These are phyloP conservation scores for Gremmenia infestans DNA, from an alignment of 2,329 filamentous ascomycete genomes.

Conservation along the genomic window DNA sequence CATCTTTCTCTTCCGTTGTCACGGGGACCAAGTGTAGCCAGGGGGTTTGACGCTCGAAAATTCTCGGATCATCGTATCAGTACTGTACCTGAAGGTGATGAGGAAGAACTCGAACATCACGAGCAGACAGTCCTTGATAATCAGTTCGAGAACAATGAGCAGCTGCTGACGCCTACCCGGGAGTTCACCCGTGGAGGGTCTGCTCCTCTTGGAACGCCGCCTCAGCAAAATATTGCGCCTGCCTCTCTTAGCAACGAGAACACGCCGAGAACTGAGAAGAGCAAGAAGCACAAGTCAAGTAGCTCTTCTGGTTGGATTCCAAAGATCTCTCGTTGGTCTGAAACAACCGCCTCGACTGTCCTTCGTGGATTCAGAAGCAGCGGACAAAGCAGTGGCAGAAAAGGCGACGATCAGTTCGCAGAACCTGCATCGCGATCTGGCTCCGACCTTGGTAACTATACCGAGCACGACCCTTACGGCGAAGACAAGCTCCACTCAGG, in stretches of 20 bases:
- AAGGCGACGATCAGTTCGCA: slow-evolving; percentile 50
- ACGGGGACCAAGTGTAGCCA: slow-evolving; percentile 40
- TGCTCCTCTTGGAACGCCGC: slow-evolving; percentile 53
- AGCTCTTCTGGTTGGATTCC: slow-evolving; percentile 76
- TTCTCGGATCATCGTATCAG: slow-evolving; percentile 78
- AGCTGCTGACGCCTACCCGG: slow-evolving; percentile 55
- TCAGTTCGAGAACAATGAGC: slow-evolving; percentile 55
- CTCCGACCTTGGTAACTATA: slow-evolving; percentile 67
- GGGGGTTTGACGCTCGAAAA: slow-evolving; percentile 38
- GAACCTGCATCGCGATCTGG: slow-evolving; percentile 65
- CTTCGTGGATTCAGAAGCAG: slow-evolving; percentile 72
- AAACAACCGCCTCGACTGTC: slow-evolving; percentile 86
- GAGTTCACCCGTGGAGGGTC: slow-evolving; percentile 49
- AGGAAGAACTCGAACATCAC: slow-evolving; percentile 46
- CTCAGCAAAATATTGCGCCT: slow-evolving; percentile 40
- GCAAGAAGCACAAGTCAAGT: slow-evolving; percentile 83
- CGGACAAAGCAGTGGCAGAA: slow-evolving; percentile 51
- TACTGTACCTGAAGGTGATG: slow-evolving; percentile 79
- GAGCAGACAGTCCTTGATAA: slow-evolving; percentile 46
- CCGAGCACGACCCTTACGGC: slow-evolving; percentile 51
- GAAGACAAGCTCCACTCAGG: slow-evolving; percentile 57
- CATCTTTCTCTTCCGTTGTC: slow-evolving; percentile 59
- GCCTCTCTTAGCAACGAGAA: slow-evolving; percentile 67
- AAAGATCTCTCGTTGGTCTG: slow-evolving; percentile 96
- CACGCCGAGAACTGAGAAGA: slow-evolving; percentile 66